Percentiles rank a stretch among this genome's conserved stretches.
phyloP scores from a whole-genome alignment of 805 yeast species.

The Wickerhamiella sergipiensis region DNA sequence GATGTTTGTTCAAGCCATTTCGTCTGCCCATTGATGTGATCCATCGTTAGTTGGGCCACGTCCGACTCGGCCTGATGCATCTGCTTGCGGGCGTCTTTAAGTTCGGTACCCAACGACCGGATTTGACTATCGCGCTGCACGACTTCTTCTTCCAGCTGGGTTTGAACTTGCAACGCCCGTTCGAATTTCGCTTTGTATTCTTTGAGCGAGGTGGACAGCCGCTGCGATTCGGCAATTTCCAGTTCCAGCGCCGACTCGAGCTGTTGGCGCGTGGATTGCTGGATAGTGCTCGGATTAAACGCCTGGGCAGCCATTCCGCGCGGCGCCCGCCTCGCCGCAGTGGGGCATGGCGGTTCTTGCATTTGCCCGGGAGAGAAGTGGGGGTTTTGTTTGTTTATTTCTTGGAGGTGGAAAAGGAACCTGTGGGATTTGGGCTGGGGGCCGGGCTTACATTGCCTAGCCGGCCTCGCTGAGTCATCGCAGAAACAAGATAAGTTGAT shows the following conservation, averaged over 20 bases:
- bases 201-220: not conserved
- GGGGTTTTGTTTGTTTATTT: not conserved
- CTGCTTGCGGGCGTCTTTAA: conserved; percentile 11
- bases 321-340: not conserved
- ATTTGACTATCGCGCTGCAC: conserved; percentile 14
- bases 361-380: no score
- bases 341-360: not conserved
- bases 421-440: no score
- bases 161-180: conserved; percentile 10
- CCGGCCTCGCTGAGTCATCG: no score
- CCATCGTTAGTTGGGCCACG: conserved; percentile 19
- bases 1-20: conserved; percentile 15
- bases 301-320: not conserved
- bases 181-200: conserved; percentile 3
- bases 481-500: no score
- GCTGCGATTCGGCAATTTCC: conserved; percentile 1
- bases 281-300: not conserved
- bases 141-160: conserved; percentile 20
- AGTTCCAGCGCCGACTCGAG: not conserved
- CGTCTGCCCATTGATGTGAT: conserved; percentile 19
- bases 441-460: no score
- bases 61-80: conserved; percentile 17
- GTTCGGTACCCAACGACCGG: conserved; percentile 12
- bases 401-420: no score
- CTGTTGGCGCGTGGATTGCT: conserved; percentile 1